Evolutionary conservation across 2,329 filamentous ascomycete genomes (phyloP), one percentile per base, ranked within the genome.

Genomic region (Neophaeococcomyces mojaviensis): DNA sequence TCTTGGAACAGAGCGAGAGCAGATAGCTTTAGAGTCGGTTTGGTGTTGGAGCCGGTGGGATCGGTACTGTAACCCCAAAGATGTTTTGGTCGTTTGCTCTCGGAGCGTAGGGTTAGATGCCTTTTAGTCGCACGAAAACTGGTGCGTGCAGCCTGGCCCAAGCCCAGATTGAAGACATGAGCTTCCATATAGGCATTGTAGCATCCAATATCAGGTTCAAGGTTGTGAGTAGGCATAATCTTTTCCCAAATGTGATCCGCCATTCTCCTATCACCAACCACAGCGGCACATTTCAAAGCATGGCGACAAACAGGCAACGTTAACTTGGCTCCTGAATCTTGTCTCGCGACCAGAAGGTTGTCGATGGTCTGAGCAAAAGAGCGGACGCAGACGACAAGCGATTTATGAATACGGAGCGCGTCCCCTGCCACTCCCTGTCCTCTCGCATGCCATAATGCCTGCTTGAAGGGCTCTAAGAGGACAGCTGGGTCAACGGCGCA

Each of bases 401-500:
- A 60, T 33, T 60, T 61, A 18, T 52, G 3, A 65, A 57, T 67
- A 73, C 54, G 61, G 71, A 12, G 10, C 39, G 38, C 2, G 45
- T 48, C 30, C 49, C 38, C 10, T 28, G 46, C 26, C 15, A 71
- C 49, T 13, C 68, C 65, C 31, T 43, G 19, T 30, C 71, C 58
- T 9, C 59, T 58, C 82, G 80, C 16, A 78, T 59, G 10, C 72
- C 62, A 16, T 43, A 74, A 67, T 15, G 79, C 63, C 18, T 62
- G 57, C 3, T 75, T 64, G 54, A 70, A 68, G 1, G 66, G 65
- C 19, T 65, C 61, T 33, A 78, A 54, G 49, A 76, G 72, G 52
- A 73, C 62, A 19, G 62, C 56, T 0, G 84, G 82, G 47, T 85
- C 79, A 7, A 88, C 62, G 4, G 72, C 69, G 28, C 73, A 72